Evolutionary conservation across 345 rosid genomes (phyloP).

Genomic region (Anastatica hierochuntica): DNA sequence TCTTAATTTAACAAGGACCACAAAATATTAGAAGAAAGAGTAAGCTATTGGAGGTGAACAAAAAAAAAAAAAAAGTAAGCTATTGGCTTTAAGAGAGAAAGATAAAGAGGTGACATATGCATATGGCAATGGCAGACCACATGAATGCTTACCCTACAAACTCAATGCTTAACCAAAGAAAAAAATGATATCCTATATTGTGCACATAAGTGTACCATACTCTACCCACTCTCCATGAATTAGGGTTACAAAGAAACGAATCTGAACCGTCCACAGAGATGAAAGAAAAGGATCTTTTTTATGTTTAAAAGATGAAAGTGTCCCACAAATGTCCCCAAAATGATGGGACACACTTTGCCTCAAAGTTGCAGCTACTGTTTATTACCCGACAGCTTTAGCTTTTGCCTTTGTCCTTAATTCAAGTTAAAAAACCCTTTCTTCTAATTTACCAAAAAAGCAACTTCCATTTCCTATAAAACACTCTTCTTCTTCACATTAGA

Average conservation of each 20-base stretch:
- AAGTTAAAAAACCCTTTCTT: slow-evolving; percentile 8
- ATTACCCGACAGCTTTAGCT: slow-evolving; percentile 68
- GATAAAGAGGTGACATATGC: slow-evolving; percentile 19
- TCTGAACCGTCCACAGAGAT: slow-evolving; percentile 32
- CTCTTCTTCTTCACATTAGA: slow-evolving; percentile 20
- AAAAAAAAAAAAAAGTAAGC: not conserved
- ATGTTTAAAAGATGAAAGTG: slow-evolving; percentile 59
- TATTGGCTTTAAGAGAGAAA: no score
- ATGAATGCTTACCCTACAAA: slow-evolving; percentile 38
- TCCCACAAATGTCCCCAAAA: slow-evolving; percentile 68
- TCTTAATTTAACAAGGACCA: slow-evolving; percentile 18
- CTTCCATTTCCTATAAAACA: slow-evolving; percentile 33
- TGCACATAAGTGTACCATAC: slow-evolving; percentile 29
- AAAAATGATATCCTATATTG: slow-evolving; percentile 1
- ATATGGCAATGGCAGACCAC: slow-evolving; percentile 36
- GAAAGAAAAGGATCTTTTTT: slow-evolving; percentile 26
- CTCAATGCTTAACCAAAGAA: slow-evolving; percentile 14
- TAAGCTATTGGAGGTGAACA: no score
- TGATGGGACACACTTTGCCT: slow-evolving; percentile 46
- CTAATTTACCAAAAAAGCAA: not conserved
- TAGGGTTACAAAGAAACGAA: slow-evolving; percentile 27
- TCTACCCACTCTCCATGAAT: slow-evolving; percentile 32
- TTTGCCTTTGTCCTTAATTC: slow-evolving; percentile 58
- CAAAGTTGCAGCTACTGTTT: slow-evolving; percentile 45
- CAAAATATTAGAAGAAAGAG: slow-evolving; percentile 13